Base-by-base conservation (phyloP, 768 basidiomycete genomes). In the Podaxis mareebaensis region DNA sequence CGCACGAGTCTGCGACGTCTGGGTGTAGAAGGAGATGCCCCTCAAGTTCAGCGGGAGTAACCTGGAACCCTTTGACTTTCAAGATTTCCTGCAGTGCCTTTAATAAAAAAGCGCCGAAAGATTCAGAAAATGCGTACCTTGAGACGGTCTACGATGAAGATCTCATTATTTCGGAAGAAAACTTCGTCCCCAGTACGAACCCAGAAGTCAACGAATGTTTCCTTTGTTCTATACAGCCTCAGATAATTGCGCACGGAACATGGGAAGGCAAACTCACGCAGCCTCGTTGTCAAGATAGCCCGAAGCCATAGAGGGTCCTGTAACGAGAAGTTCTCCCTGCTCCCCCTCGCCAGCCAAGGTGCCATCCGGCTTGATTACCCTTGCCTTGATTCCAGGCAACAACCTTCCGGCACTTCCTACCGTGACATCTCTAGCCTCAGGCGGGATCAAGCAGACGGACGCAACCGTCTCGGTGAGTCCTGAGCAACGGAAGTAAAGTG, bases 161-260 rank as follows among this genome's bases (percentile, higher is more conserved):
- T 69, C 65, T 91, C 88, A 11, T 81, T 79, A 57, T 84, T 78
- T 65, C 76, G 81, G 65, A 90, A 83, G 69, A 91, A 80, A 42
- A 91, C 90, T 71, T 90, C 88, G 68, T 91, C 89, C 1, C 89
- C 89, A 0, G 88, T 91, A 38, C 81, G 82, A 26, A 90, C 83
- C 88, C 88, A 87, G 33, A 79, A 87, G 65, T 87, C 76, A 5
- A 83, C 71, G 67, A 89, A 90, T 1, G 88, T 85, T 68, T 89
- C 86, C 53, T 81, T 81, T 2, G 88, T 86, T 13, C 88, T 90
- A 39, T 28, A 8, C 22, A 22, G 36, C 4, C 66, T 66, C 33
- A 30, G 30, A 61, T 20, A 44, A 20, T 8, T 22, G 17, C 24
- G 22, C 17, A 65, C 38, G 8, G 15, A 62, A 30, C 13, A 20